phyloP scores from a whole-genome alignment of 768 basidiomycete genomes.

The Sarcomyxa edulis region DNA sequence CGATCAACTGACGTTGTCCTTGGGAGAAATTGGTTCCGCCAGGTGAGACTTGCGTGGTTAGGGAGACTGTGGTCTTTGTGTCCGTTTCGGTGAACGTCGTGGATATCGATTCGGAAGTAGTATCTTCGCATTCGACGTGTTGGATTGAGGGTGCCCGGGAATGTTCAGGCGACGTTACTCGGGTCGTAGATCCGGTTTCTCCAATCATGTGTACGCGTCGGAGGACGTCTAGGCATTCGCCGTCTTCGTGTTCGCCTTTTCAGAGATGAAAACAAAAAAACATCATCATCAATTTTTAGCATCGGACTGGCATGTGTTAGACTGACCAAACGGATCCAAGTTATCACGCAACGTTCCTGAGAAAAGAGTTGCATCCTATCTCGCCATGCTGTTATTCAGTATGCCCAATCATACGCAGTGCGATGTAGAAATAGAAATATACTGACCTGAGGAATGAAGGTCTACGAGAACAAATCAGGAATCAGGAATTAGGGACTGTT shows the following conservation, averaged over 20 bases:
- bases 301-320: neutral
- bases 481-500: too few relatives aligned
- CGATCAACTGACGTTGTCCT: conserved; percentile 84
- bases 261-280: too few relatives aligned
- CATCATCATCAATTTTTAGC: neutral
- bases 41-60: conserved; percentile 77
- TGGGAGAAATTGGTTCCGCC: conserved; percentile 92
- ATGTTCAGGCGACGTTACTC: conserved; percentile 40
- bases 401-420: too few relatives aligned
- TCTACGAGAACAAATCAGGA: conserved; percentile 45
- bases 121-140: conserved; percentile 30
- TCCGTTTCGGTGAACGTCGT: conserved; percentile 53
- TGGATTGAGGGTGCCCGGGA: conserved; percentile 39
- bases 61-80: conserved; percentile 47
- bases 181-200: conserved; percentile 42
- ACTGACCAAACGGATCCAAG: conserved; percentile 63
- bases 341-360: conserved; percentile 76
- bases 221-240: conserved; percentile 76
- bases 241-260: conserved; percentile 72
- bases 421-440: neutral
- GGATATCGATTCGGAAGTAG: conserved; percentile 32
- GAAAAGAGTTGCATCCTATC: conserved; percentile 67
- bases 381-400: too few relatives aligned
- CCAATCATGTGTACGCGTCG: conserved; percentile 75
- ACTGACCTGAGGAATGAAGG: conserved; percentile 66